Base-by-base conservation (phyloP, 108 stramenopile species). In the Cylindrotheca fusiformis region DNA sequence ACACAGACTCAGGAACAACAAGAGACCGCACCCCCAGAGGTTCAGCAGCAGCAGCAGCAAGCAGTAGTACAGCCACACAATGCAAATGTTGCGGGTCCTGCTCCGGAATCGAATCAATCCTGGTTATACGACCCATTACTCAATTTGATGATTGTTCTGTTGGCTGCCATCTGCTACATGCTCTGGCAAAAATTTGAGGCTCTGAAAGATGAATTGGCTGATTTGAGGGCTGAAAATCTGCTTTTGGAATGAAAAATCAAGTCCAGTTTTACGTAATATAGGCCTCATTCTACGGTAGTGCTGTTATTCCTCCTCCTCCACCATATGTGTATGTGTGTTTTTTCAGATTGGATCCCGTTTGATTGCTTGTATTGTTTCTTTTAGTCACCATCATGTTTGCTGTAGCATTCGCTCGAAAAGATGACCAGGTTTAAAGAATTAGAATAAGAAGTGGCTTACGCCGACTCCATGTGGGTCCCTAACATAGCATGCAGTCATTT, bases 121-220 rank as follows among this genome's bases (percentile, higher is more conserved):
- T 70, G 68, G 68, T 19, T 75, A 31, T 67, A 59, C 26, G 82
- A 83, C 66, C 74, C 82, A 1, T 28, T 72, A 1, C 44, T 83
- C 27, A 65, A 83, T 49, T 27, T 69, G 6, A 65, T 69, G 32
- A 75, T 83, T 53, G 52, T 75, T 25, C 25, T 83, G 0, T 44
- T 83, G 25, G 55, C 66, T 17, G 70, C 33, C 0, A 72, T 75
- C 50, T 83, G 77, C 41, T 75, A 63, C 46, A 32, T 83, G 2
- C 55, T 83, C 41, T 18, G 60, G 2, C 56, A 68, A 68, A 77
- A 77, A 32, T 54, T 46, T 23, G 17, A 49, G 27, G 70, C 52
- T 20, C 30, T 82, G 49, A 48, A 28, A 36, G 69, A 52, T 24
- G 81, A 82, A 46, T 44, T 77, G 4, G 6, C 49, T 8, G 60